Base-by-base conservation (phyloP, 2,329 filamentous ascomycete species). In the Simplicillium aogashimaense region DNA sequence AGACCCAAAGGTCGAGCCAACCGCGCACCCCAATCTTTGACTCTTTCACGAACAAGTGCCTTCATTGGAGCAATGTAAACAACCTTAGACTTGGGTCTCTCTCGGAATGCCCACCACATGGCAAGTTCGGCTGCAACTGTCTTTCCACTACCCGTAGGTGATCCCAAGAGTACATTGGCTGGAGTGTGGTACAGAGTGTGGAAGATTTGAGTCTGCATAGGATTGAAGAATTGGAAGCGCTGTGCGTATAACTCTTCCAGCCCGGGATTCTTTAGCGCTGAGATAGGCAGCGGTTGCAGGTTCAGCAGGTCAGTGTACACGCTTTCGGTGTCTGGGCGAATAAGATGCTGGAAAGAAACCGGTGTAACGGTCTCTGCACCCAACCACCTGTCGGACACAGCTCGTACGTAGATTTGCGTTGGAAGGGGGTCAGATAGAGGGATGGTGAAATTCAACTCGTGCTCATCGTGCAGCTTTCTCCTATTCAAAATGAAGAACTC, bases 31-130 rank as follows among this genome's bases (percentile, higher is more conserved):
- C 92, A 98, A 56, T 98, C 94, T 54, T 94, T 85, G 18, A 98
- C 90, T 62, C 92, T 80, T 60, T 98, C 92, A 3, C 92, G 86
- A 15, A 98, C 92, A 28, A 98, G 78, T 0, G 94, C 94, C 63
- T 98, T 98, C 94, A 98, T 98, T 0, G 94, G 94, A 2, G 92
- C 92, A 56, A 98, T 97, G 59, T 98, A 98, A 11, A 98, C 92
- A 2, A 98, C 89, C 64, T 98, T 98, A 3, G 88, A 95, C 3
- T 89, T 88, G 2, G 92, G 92, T 38, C 83, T 83, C 57, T 95
- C 89, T 12, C 89, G 80, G 64, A 98, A 97, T 3, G 92, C 90
- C 88, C 89, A 95, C 94, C 94, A 98, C 90, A 98, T 97, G 18
- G 94, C 89, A 45, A 98, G 66, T 57, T 98, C 92, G 37, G 86